Base-by-base conservation (phyloP, 2,329 filamentous ascomycete species). In the Aspergillus pseudoterreus region DNA sequence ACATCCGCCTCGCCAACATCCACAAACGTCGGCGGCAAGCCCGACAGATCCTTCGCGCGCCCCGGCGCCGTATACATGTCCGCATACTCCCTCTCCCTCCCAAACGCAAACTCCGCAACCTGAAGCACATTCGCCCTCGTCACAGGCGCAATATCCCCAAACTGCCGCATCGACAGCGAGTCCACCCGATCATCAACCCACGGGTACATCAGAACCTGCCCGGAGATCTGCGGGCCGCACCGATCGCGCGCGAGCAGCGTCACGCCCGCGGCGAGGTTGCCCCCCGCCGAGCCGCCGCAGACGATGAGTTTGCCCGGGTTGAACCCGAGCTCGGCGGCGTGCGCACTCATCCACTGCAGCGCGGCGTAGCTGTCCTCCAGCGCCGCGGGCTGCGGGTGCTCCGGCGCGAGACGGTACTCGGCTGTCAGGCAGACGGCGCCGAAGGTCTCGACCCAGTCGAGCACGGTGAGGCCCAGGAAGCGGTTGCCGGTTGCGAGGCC, bases 401-500 rank as follows among this genome's bases (percentile, higher is more conserved):
- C 62, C 0, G 65, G 65, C 0, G 63, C 54, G 11, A 61, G 49
- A 4, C 61, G 45, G 54, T 67, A 64, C 17, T 63, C 56, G 1
- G 63, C 57, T 3, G 59, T 57, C 42, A 64, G 45, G 12, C 32
- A 14, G 42, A 87, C 73, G 24, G 72, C 82, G 47, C 81, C 76
- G 11, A 80, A 71, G 4, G 75, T 71, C 22, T 78, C 69, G 36
- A 80, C 69, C 3, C 84, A 78, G 33, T 76, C 71, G 4, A 78
- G 74, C 5, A 79, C 81, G 39, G 82, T 75, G 12, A 82, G 79
- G 61, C 87, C 84, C 63, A 87, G 82, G 4, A 81, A 84, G 3
- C 79, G 82, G 43, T 77, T 76, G 11, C 85, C 85, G 30, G 86
- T 69, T 6, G 83, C 81, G 69, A 85, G 87, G 4, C 85, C 85